Evolutionary conservation across 1,284 basidiomycete species (phyloP).

Genomic region (Apiotrichum veenhuisii): DNA sequence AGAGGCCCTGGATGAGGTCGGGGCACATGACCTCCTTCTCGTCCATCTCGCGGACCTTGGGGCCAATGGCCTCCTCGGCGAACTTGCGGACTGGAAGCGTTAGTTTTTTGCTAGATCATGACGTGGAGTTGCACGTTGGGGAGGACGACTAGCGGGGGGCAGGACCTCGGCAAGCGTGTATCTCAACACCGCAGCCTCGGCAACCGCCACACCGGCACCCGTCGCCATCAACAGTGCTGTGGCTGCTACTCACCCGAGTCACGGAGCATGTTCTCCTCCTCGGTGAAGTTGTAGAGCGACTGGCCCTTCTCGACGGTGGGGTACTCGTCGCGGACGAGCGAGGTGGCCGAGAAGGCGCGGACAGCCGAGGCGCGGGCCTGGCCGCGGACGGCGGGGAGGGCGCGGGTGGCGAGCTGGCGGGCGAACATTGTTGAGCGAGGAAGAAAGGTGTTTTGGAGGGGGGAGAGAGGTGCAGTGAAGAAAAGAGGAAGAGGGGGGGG

Average conservation of each 20-base stretch:
- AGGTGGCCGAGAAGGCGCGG: constrained; percentile 25
- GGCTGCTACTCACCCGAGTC: constrained; percentile 70
- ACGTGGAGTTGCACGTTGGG: not conserved
- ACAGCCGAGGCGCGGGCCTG: constrained; percentile 10
- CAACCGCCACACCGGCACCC: not conserved
- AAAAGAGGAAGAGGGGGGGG: not conserved
- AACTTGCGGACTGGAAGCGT: constrained; percentile 70
- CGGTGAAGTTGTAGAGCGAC: constrained; percentile 70
- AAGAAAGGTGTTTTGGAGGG: not conserved
- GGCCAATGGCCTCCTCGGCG: constrained; percentile 80
- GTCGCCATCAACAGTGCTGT: not conserved
- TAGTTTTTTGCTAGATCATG: not conserved
- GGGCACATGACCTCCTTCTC: constrained; percentile 91
- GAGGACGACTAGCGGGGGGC: not conserved
- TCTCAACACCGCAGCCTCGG: not conserved
- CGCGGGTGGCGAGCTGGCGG: constrained; percentile 10
- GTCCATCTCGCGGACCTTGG: constrained; percentile 95
- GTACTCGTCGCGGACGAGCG: constrained; percentile 27
- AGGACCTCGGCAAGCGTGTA: not conserved
- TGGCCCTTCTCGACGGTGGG: constrained; percentile 42
- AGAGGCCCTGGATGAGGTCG: constrained; percentile 76
- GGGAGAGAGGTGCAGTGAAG: not conserved
- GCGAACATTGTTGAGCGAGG: constrained; percentile 17
- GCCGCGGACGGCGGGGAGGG: constrained; percentile 17
- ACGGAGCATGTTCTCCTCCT: constrained; percentile 85